A percentile compares a stretch with the other conserved stretches of the same genome.
Evolutionary conservation across 2,329 filamentous ascomycete genomes (phyloP).

Genomic region (Metarhizium album): DNA sequence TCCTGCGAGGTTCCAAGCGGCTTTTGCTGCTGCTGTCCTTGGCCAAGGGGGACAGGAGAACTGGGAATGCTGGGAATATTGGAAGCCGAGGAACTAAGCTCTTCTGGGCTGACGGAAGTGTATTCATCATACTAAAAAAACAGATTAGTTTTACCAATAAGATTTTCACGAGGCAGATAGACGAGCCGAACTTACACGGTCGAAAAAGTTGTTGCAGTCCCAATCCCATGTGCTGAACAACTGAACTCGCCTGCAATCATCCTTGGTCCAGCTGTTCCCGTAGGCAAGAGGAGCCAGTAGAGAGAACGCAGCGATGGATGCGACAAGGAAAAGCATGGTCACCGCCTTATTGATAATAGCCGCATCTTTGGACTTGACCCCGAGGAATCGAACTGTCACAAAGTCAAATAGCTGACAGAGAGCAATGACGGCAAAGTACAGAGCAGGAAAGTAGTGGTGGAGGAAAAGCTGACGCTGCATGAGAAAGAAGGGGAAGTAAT

Average conservation of each 20-base stretch:
- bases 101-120: slow-evolving; percentile 6
- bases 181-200: slow-evolving; percentile 55
- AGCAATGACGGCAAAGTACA: slow-evolving; percentile 88
- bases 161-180: neutral
- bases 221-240: slow-evolving; percentile 88
- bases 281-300: slow-evolving; percentile 87
- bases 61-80: slow-evolving; percentile 17
- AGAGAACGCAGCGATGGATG: slow-evolving; percentile 66
- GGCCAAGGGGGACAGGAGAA: slow-evolving; percentile 9
- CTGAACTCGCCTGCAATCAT: slow-evolving; percentile 78
- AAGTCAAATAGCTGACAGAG: slow-evolving; percentile 89
- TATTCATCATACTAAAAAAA: slow-evolving; percentile 7
- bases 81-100: slow-evolving; percentile 17
- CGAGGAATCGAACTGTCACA: slow-evolving; percentile 58
- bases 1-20: slow-evolving; percentile 32
- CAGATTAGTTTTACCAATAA: neutral
- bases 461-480: slow-evolving; percentile 98
- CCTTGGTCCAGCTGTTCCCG: slow-evolving; percentile 87
- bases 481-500: slow-evolving; percentile 98
- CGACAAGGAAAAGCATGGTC: slow-evolving; percentile 61
- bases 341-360: slow-evolving; percentile 65
- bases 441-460: slow-evolving; percentile 94
- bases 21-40: neutral
- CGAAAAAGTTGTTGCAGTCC: slow-evolving; percentile 91
- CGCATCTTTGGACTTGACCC: slow-evolving; percentile 52